Conservation (phyloP, 192 early-diverging fungal species). For the Helicostylum pulchrum region DNA sequence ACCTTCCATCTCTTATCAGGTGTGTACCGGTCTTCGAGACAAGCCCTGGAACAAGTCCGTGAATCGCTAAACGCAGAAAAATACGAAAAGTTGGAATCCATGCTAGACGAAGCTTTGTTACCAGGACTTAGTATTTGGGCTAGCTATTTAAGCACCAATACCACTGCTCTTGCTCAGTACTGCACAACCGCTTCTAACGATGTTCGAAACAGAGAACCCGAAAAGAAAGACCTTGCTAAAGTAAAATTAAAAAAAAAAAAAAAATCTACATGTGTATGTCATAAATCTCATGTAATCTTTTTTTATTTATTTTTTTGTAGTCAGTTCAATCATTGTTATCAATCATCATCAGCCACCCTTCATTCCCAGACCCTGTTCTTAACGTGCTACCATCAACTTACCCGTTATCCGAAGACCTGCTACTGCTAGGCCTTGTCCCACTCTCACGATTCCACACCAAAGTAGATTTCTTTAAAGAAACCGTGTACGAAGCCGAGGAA, state of each 20-base stretch:
- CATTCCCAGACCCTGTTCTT: slow-evolving; percentile 23
- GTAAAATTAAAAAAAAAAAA: no score
- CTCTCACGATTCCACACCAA: slow-evolving; percentile 28
- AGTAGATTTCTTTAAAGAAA: slow-evolving; percentile 36
- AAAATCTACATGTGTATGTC: no score
- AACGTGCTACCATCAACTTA: slow-evolving; percentile 20
- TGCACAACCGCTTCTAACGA: slow-evolving; percentile 11
- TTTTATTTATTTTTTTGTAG: slow-evolving; percentile 14
- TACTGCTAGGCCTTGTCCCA: slow-evolving; percentile 37
- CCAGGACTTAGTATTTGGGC: slow-evolving; percentile 20
- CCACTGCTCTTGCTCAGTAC: slow-evolving; percentile 22
- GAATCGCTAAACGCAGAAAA: neutral
- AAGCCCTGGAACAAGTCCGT: neutral
- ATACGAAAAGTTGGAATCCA: neutral
- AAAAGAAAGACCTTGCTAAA: slow-evolving; percentile 15
- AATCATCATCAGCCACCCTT: slow-evolving; percentile 16
- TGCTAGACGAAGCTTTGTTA: neutral
- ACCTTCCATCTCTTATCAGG: slow-evolving; percentile 10
- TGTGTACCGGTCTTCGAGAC: neutral
- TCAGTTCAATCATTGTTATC: slow-evolving; percentile 20
- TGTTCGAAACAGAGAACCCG: slow-evolving; percentile 11
- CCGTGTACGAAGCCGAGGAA: slow-evolving; percentile 6
- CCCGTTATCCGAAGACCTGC: slow-evolving; percentile 35
- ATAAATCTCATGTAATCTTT: no score
- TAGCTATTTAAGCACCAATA: slow-evolving; percentile 17